phyloP scores from a whole-genome alignment of 2,329 filamentous ascomycete species.

The Botrytis squamosa region DNA sequence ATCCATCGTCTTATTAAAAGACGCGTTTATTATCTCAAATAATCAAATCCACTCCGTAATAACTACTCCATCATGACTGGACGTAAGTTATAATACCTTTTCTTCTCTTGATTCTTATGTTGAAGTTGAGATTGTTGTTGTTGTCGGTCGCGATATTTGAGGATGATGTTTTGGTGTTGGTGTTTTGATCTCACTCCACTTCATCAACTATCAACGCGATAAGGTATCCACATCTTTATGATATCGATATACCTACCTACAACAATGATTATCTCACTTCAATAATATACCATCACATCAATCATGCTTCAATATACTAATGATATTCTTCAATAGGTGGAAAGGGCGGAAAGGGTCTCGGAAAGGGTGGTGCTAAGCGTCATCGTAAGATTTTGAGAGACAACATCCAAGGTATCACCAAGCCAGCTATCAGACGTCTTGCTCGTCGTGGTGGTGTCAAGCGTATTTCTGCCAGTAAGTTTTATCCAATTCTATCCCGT shows the following conservation, averaged over 20 bases:
- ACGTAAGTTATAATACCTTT: conserved; percentile 47
- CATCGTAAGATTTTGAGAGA: conserved; percentile 99
- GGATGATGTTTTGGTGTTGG: not conserved
- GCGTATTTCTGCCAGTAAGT: conserved; percentile 92
- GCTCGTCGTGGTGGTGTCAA: conserved; percentile 99
- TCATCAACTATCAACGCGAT: conserved; percentile 12
- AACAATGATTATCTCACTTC: conserved; percentile 48
- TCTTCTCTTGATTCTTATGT: conserved; percentile 25
- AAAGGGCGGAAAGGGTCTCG: conserved; percentile 89
- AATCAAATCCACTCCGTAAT: conserved; percentile 33
- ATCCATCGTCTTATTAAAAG: conserved; percentile 19
- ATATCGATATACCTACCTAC: conserved; percentile 4
- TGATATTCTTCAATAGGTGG: conserved; percentile 29
- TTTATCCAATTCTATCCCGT: conserved; percentile 52
- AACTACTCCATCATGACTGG: conserved; percentile 54
- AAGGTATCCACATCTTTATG: conserved; percentile 14
- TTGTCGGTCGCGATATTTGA: conserved; percentile 17
- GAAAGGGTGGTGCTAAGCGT: conserved; percentile 98
- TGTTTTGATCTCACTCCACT: conserved; percentile 1
- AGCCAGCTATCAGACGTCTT: conserved; percentile 97
- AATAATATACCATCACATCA: conserved; percentile 51
- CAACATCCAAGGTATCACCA: conserved; percentile 99
- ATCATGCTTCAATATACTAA: not conserved
- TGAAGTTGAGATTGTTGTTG: conserved; percentile 45
- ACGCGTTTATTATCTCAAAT: conserved; percentile 25